Evolutionary conservation across 1,139 yeast species (phyloP).

Genomic region (Sugiyamaella paludigena): DNA sequence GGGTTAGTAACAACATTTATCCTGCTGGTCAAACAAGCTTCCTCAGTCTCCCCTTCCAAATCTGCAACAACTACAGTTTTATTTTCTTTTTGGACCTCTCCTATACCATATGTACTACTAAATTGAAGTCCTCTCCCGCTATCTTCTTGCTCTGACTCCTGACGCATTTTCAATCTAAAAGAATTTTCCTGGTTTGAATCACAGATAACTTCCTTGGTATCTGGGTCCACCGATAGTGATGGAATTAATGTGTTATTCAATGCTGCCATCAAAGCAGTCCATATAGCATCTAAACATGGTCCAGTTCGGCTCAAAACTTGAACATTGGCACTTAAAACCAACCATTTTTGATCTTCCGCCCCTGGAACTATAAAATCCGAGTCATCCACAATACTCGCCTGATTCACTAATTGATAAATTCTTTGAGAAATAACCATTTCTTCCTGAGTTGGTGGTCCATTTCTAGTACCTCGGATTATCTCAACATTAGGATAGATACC

Average conservation of each 20-base stretch:
- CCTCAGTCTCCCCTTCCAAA: constrained; percentile 79
- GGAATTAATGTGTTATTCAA: constrained; percentile 63
- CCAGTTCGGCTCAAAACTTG: constrained; percentile 81
- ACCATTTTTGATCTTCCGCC: constrained; percentile 11
- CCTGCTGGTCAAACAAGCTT: constrained; percentile 47
- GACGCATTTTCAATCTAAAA: constrained; percentile 40
- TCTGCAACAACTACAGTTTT: constrained; percentile 57
- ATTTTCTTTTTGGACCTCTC: constrained; percentile 38
- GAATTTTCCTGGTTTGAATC: constrained; percentile 36
- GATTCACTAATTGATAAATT: constrained; percentile 48
- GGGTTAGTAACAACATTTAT: constrained; percentile 42
- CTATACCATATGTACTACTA: constrained; percentile 66
- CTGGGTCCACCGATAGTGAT: constrained; percentile 47
- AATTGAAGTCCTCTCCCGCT: constrained; percentile 27
- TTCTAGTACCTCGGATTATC: constrained; percentile 38
- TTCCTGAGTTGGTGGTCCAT: constrained; percentile 76
- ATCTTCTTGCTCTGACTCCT: constrained; percentile 17
- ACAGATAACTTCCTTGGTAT: constrained; percentile 39
- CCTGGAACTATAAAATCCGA: constrained; percentile 9
- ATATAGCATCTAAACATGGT: constrained; percentile 75
- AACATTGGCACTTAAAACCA: constrained; percentile 51
- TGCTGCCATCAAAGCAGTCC: constrained; percentile 67
- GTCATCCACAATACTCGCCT: constrained; percentile 7
- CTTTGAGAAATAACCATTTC: constrained; percentile 80
- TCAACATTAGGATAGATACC: constrained; percentile 76